Evolutionary conservation across 2,329 filamentous ascomycete species (phyloP), one percentile per base, ranked within the genome.

Genomic region (Diaporthe batatas): DNA sequence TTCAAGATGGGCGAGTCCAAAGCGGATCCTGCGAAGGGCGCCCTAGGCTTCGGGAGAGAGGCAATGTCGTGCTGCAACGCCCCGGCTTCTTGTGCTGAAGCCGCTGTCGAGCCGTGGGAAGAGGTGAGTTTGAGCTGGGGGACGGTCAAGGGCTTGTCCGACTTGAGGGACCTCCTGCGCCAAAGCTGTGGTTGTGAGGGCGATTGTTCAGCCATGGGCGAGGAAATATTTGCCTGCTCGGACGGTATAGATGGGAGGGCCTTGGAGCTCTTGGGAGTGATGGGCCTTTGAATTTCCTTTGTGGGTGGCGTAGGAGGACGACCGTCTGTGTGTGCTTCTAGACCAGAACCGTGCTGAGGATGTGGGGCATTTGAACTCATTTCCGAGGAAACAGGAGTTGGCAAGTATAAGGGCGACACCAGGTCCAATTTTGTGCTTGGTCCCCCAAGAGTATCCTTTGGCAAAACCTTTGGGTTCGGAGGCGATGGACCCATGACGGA

Each of bases 61-160:
- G 77, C 76, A 68, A 76, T 73, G 18, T 77, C 74, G 58, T 74
- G 57, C 36, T 75, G 73, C 32, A 71, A 47, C 42, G 53, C 70
- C 11, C 69, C 65, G 29, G 74, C 59, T 72, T 73, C 74, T 36
- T 76, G 64, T 53, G 76, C 71, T 16, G 80, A 79, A 49, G 82
- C 81, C 23, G 83, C 84, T 6, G 87, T 88, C 25, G 87, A 89
- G 49, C 87, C 86, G 79, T 88, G 83, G 71, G 85, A 88, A 53
- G 80, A 77, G 64, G 84, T 78, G 70, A 90, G 80, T 73, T 86
- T 86, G 67, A 90, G 83, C 72, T 85, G 83, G 11, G 86, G 79
- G 6, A 89, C 82, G 59, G 85, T 83, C 44, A 86, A 78, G 74
- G 80, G 84, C 68, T 82, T 82, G 70, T 88, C 86, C 70, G 82